phyloP scores from a whole-genome alignment of 2,329 filamentous ascomycete species.

The Exophiala alcalophila region DNA sequence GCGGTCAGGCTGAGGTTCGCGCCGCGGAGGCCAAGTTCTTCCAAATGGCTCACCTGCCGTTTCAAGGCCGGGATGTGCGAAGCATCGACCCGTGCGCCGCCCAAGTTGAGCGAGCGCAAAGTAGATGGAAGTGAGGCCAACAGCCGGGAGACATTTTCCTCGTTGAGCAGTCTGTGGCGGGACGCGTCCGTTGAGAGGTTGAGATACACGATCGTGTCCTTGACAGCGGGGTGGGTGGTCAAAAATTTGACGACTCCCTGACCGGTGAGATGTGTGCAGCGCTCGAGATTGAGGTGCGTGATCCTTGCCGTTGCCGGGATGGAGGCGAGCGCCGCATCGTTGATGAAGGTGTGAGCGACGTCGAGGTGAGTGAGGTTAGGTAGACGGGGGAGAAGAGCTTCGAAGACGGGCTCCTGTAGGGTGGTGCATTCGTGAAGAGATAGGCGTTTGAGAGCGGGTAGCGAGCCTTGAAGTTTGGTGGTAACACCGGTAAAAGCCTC shows the following conservation, averaged over 20 bases:
- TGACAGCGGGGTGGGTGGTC: slow-evolving; percentile 66
- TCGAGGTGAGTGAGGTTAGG: slow-evolving; percentile 71
- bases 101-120: slow-evolving; percentile 70
- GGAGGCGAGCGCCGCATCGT: slow-evolving; percentile 64
- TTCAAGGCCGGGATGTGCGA: slow-evolving; percentile 63
- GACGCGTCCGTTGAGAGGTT: slow-evolving; percentile 71
- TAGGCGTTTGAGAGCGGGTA: slow-evolving; percentile 59
- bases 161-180: slow-evolving; percentile 67
- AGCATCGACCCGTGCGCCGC: slow-evolving; percentile 67
- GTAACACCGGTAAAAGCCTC: slow-evolving; percentile 60
- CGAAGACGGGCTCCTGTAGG: slow-evolving; percentile 64
- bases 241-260: slow-evolving; percentile 68
- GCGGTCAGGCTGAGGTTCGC: slow-evolving; percentile 57
- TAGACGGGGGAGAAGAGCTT: slow-evolving; percentile 68
- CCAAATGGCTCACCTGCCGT: slow-evolving; percentile 66
- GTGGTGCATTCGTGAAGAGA: slow-evolving; percentile 77
- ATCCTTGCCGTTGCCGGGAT: slow-evolving; percentile 70
- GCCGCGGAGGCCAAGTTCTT: slow-evolving; percentile 72
- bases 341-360: slow-evolving; percentile 73
- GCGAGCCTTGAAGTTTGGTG: slow-evolving; percentile 46
- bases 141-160: slow-evolving; percentile 62
- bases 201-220: slow-evolving; percentile 63
- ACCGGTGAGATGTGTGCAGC: slow-evolving; percentile 68
- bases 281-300: slow-evolving; percentile 74
- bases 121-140: slow-evolving; percentile 64